Base-by-base conservation (phyloP, 192 early-diverging fungal genomes). In the Coemansia guatemalensis region DNA sequence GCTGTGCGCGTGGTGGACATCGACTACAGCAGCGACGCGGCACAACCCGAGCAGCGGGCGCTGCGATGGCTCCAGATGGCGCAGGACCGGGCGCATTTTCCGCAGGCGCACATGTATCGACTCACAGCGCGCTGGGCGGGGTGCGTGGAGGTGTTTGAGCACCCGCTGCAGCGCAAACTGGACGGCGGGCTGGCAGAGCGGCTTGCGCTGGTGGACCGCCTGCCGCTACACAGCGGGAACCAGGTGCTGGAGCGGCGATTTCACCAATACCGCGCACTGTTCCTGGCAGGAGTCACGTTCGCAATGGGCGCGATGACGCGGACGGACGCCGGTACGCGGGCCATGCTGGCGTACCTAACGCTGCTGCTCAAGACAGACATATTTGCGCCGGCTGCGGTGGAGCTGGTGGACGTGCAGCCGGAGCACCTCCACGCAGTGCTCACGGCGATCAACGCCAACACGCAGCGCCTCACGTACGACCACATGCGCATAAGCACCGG, bases 111-210 rank as follows among this genome's bases (percentile, higher is more conserved):
- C 44, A 53, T 71, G 22, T 80, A 74, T 30, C 71, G 78, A 5
- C 30, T 80, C 49, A 74, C 62, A n/a, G 55, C 62, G 14, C 64
- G 59, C 58, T 80, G 78, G 78, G 68, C 72, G 14, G 78, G 78
- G 17, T 80, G 71, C 29, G 71, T 62, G 24, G 78, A 80, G 55
- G 68, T 74, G 3, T 80, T 80, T 58, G 77, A 80, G 68, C 77
- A 80, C 25, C 71, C 65, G 11, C 58, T 80, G 14, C 27, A 51
- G 9, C 51, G 20, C 54, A 25, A 53, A 20, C 56, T 80, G 21
- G 69, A 60, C 35, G 48, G 35, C 2, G 68, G 48, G 9, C 65
- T 67, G 20, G 53, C 8, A 12, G 47, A 56, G 44, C 71, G 78
- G 21, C 44, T 74, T 54, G 48, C 58, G 41, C 58, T 80, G 32